Percentiles rank a stretch among this genome's conserved stretches.
These are phyloP conservation scores for Corchorus olitorius DNA, from an alignment of 345 rosid genomes.

Conservation along the genomic window DNA sequence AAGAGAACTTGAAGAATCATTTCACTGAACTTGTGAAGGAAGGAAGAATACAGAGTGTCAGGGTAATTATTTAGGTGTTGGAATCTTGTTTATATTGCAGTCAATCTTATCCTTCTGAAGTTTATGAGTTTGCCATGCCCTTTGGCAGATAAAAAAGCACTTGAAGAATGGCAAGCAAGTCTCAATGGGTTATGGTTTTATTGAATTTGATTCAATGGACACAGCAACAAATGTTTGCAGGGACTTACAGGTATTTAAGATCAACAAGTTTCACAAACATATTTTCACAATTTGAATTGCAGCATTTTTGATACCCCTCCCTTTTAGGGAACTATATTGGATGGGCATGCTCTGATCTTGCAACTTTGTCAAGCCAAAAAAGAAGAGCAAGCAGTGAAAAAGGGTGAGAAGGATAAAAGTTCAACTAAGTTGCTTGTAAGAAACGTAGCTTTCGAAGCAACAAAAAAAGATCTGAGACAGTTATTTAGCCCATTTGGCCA, in stretches of 20 bases:
- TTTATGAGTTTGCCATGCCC: constrained; percentile 14
- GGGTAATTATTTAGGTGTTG: constrained; percentile 48
- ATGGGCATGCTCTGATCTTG: constrained; percentile 88
- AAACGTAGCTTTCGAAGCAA: constrained; percentile 96
- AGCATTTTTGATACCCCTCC: background rate
- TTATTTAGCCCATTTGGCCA: constrained; percentile 94
- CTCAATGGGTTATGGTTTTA: constrained; percentile 91
- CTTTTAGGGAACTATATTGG: constrained; percentile 80
- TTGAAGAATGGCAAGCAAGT: constrained; percentile 76
- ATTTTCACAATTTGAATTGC: background rate
- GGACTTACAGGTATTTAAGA: constrained; percentile 68
- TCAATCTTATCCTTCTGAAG: constrained; percentile 22
- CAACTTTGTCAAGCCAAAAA: constrained; percentile 78
- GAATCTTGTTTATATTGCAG: constrained; percentile 4
- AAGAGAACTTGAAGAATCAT: constrained; percentile 76
- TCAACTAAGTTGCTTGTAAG: constrained; percentile 79
- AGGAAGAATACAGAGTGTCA: constrained; percentile 74
- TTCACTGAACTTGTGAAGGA: constrained; percentile 61
- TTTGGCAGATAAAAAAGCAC: constrained; percentile 78
- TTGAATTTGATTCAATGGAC: constrained; percentile 84
- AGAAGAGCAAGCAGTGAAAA: constrained; percentile 56
- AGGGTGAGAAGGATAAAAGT: constrained; percentile 59
- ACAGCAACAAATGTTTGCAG: constrained; percentile 64
- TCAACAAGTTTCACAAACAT: background rate
- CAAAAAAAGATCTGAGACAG: constrained; percentile 84